Base-by-base conservation (phyloP, 345 rosid genomes). In the Eucalyptus curtisii region DNA sequence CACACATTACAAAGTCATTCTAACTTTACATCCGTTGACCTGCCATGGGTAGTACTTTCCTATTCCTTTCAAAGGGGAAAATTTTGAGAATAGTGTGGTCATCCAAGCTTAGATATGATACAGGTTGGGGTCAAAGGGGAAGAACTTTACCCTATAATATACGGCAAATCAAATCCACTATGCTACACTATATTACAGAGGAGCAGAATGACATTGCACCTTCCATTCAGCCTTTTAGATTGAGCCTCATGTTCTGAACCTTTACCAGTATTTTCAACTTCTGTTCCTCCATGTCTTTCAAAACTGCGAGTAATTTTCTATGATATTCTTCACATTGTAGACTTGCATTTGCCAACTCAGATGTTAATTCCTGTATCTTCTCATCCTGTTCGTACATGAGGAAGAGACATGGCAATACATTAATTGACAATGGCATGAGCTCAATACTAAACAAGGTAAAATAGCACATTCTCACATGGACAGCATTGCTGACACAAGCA, bases 271-370 rank as follows among this genome's bases (percentile, higher is more conserved):
- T 53, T 89, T 92, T 93, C 87, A 92, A 91, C 89, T 93, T 94
- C 87, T 94, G 94, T 87, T 94, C 94, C 90, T 93, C 95, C 44
- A 92, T 79, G 42, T 93, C 94, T 86, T 90, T 94, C 87, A 93
- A 80, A 64, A 94, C 90, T 37, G 91, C 89, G 10, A 93, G 92
- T 66, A 94, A 89, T 87, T 92, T 93, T 85, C 91, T 91, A 68
- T 92, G 89, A 90, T 93, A 94, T 31, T 90, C 94, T 86, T 91
- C 94, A 86, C 94, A 93, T 89, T 90, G 91, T 80, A 90, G 90
- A 87, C 90, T 94, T 88, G 94, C 92, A 85, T 52, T 89, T 87
- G 91, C 93, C 89, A 93, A 53, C 89, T 90, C 93, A 17, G 52
- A 84, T 47, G 86, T 87, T 40, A 93, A 88, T 86, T 92, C 94